Evolutionary conservation across 148 eudicot genomes (phyloP).

Genomic region (Vaccinium darrowii): DNA sequence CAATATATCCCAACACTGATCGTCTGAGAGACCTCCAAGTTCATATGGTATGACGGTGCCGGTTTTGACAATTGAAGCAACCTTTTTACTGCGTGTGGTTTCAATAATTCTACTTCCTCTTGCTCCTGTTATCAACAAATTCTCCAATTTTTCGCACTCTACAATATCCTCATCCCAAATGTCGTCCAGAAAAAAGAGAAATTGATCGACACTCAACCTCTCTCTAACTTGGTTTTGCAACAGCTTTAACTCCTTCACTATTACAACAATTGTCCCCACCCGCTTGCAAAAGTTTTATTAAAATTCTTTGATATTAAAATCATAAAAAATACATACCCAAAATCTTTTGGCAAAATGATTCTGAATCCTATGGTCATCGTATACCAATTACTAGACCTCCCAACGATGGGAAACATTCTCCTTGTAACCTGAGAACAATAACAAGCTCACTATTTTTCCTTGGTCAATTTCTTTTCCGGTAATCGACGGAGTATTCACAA

Average conservation of each 20-base stretch:
- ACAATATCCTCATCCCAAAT: conserved; percentile 26
- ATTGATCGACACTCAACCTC: background rate
- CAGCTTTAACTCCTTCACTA: background rate
- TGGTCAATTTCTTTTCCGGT: conserved; percentile 29
- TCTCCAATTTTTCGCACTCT: conserved; percentile 16
- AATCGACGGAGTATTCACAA: background rate
- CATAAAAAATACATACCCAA: conserved; percentile 30
- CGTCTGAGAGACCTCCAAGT: conserved; percentile 8
- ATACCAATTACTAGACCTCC: conserved; percentile 30
- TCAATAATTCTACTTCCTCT: conserved; percentile 20
- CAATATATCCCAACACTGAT: conserved; percentile 23
- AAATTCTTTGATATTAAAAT: conserved; percentile 8
- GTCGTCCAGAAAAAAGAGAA: conserved; percentile 31
- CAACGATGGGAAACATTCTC: conserved; percentile 14
- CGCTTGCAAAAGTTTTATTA: background rate
- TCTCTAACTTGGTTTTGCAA: background rate
- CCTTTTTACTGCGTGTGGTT: conserved; percentile 22
- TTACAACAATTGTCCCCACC: background rate
- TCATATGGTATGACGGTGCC: background rate
- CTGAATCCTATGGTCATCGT: background rate
- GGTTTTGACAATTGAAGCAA: conserved; percentile 14
- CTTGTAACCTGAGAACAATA: background rate
- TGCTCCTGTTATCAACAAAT: conserved; percentile 12
- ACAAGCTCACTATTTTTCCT: background rate
- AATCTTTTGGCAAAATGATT: conserved; percentile 3